Base-by-base conservation (phyloP, 2,329 filamentous ascomycete genomes). In the Tothia fuscella region DNA sequence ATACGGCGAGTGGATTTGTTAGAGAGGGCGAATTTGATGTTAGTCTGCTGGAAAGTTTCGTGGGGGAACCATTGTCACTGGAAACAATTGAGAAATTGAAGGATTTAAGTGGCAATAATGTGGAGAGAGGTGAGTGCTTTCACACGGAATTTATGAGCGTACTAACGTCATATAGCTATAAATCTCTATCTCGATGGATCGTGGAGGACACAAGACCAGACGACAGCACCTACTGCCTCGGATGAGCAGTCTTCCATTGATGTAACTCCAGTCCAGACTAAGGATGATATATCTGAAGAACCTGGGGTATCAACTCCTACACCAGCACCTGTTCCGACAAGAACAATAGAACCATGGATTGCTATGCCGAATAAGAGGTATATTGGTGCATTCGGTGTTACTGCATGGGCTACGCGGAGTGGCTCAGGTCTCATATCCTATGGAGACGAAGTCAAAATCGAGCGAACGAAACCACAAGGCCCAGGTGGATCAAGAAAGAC, bases 371-470 rank as follows among this genome's bases (percentile, higher is more conserved):
- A 62, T 2, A 69, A 67, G 50, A 66, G 91, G 53, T 98, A 96
- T 53, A 74, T 96, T 46, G 91, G 91, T 14, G 85, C 87, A 0
- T 91, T 96, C 60, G 91, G 91, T 6, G 87, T 84, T 4, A 85
- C 82, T 41, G 91, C 80, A 4, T 98, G 91, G 91, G 80, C 85
- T 5, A 96, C 89, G 3, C 77, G 80, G 51, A 95, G 86, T 57
- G 89, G 89, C 1, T 65, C 64, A 3, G 76, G 75, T 28, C 57
- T 95, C 5, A 56, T 98, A 20, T 82, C 78, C 49, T 82, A 93
- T 53, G 86, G 83, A 13, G 89, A 96, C 49, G 52, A 64, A n/a
- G 77, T 98, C 44, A 78, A 72, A 38, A 93, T 98, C 33, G 89
- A 96, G 61, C 78, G 91, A 32, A 78, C 86, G 45, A 88, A 82